Base-by-base conservation (phyloP, 2,329 filamentous ascomycete species). In the Aureobasidium sp. region DNA sequence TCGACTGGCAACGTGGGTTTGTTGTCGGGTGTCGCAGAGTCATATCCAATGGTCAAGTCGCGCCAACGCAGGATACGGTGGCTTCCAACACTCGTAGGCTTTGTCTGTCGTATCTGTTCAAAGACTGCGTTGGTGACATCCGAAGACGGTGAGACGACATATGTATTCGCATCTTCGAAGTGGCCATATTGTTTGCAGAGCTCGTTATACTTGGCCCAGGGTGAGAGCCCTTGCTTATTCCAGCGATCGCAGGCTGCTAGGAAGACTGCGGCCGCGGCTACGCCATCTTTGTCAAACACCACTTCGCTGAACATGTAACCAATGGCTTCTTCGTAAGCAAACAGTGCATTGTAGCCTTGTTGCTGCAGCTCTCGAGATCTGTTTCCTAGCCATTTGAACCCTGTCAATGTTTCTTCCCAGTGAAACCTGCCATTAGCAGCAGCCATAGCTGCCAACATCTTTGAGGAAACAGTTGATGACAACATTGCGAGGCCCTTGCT, bases 301-400 rank as follows among this genome's bases (percentile, higher is more conserved):
- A 86, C 80, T 8, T 77, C 72, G 0, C 84, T 78, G 60, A 87
- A 84, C 85, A 87, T 87, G 70, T 85, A 87, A 1, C 85, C 85
- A 24, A 87, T 78, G 8, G 85, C 85, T 72, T 87, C 85, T 71
- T 87, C 85, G 66, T 83, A 87, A 1, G 83, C 84, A 86, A 0
- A 78, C 74, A 0, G 82, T 78, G 64, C 64, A 24, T 78, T 73
- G 66, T 81, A 81, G 27, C 80, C 82, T 60, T 74, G 68, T 2
- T 70, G 67, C 61, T 79, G 74, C 1, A 85, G 75, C n/a, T 79
- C 73, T 19, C 79, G 77, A 1, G 83, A 82, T 49, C 81, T 76
- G 64, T 86, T 86, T 2, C 83, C 85, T 64, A 87, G 79, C 85
- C 85, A 87, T 70, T 87, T 87, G 74, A 87, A 87, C 1, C 85